Evolutionary conservation across 78 protist species (phyloP), one percentile per base, ranked within the genome.

Genomic region (Dictyostelium capitatum): DNA sequence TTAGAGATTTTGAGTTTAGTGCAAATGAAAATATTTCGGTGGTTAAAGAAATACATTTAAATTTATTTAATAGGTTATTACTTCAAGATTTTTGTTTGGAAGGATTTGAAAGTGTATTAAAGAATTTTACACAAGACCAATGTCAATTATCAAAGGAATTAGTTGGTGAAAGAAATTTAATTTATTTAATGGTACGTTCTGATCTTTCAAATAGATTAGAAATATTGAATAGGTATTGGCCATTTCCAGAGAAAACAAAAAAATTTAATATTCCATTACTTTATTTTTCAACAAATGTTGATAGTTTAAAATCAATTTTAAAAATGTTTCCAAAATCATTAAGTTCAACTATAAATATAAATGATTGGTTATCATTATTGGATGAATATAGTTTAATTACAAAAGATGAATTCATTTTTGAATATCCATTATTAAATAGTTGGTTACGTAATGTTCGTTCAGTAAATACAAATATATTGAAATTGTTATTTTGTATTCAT

Each of bases 1-100:
- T 62, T 23, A 62, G 70, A 25, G 70, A 62, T 62, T 62, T 62
- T 25, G 70, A 62, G 10, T 62, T 62, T 62, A 25, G 70, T 23
- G 20, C 37, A 23, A 23, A 25, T 62, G 70, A 62, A 11, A 3
- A 25, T 62, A 17, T 32, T 11, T 25, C 37, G 0, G 28, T 25
- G 28, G 43, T 62, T 23, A 23, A 37, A 62, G 70, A 62, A 25
- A 20, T 32, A n/a, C 70, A 62, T 62, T 25, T 62, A 25, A 62
- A 62, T 62, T 32, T 62, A 25, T 62, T 62, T 25, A 37, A 62
- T 62, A 62, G 19, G 10, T 11, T 62, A 62, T 7, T 62, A 9
- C 28, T 62, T 25, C 10, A 11, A 62, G 70, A 62, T 14, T 30
- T 11, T 62, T 25, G 28, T 62, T 62, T 62, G 10, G 70, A 62